Evolutionary conservation across 164 flowering plant genomes (phyloP).

Genomic region (Vitis vinifera): ASM3070453v1 NC_081808.1:8614001-8614500

Average conservation of each 20-base stretch:
- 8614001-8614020: slow-evolving; percentile 27
- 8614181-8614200: neutral
- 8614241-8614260: slow-evolving; percentile 1
- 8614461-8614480: too few relatives aligned
- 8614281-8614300: too few relatives aligned
- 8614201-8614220: neutral
- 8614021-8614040: slow-evolving; percentile 27
- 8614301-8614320: too few relatives aligned
- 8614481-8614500: too few relatives aligned
- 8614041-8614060: slow-evolving; percentile 8
- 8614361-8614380: too few relatives aligned
- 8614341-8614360: too few relatives aligned
- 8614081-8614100: slow-evolving; percentile 33
- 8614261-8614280: neutral
- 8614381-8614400: too few relatives aligned
- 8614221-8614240: neutral
- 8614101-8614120: slow-evolving; percentile 49
- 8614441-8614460: too few relatives aligned
- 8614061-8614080: slow-evolving; percentile 9
- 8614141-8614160: neutral
- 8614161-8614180: too few relatives aligned
- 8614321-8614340: too few relatives aligned
- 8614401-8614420: too few relatives aligned
- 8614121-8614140: slow-evolving; percentile 25
- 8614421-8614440: too few relatives aligned